phyloP scores from a whole-genome alignment of 805 yeast species.

The Spathaspora passalidarum region DNA sequence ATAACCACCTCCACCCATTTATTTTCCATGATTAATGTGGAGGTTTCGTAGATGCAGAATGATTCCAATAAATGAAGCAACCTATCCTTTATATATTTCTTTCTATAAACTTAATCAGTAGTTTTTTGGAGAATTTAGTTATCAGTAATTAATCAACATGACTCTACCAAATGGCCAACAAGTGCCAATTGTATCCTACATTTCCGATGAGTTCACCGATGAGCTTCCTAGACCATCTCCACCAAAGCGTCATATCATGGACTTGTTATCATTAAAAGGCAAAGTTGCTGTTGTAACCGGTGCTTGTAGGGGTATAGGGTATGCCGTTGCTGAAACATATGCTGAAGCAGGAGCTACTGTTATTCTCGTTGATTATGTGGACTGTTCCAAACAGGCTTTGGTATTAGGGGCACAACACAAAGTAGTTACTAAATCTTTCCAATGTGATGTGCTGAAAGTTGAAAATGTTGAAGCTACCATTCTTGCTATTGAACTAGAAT shows the following conservation, averaged over 20 bases:
- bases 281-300: slow-evolving; percentile 83
- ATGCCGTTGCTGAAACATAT: slow-evolving; percentile 74
- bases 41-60: too few species aligned
- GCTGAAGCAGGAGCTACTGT: slow-evolving; percentile 88
- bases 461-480: slow-evolving; percentile 50
- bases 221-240: slow-evolving; percentile 3
- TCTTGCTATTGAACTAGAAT: slow-evolving; percentile 55
- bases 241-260: slow-evolving; percentile 43
- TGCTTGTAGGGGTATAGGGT: slow-evolving; percentile 80
- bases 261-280: slow-evolving; percentile 74
- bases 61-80: too few species aligned
- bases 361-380: slow-evolving; percentile 44
- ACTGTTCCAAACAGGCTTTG: slow-evolving; percentile 60
- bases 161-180: slow-evolving; percentile 5
- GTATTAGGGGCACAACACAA: slow-evolving; percentile 54
- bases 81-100: neutral
- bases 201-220: slow-evolving; percentile 2
- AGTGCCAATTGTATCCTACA: slow-evolving; percentile 2
- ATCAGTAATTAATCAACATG: neutral
- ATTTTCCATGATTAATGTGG: too few species aligned
- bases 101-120: neutral
- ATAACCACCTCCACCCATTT: neutral
- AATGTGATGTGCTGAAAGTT: slow-evolving; percentile 52
- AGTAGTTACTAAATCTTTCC: slow-evolving; percentile 60
- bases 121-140: neutral